Evolutionary conservation across 2,329 filamentous ascomycete genomes (phyloP), one percentile per base, ranked within the genome.

Genomic region (Fusarium devonianum): DNA sequence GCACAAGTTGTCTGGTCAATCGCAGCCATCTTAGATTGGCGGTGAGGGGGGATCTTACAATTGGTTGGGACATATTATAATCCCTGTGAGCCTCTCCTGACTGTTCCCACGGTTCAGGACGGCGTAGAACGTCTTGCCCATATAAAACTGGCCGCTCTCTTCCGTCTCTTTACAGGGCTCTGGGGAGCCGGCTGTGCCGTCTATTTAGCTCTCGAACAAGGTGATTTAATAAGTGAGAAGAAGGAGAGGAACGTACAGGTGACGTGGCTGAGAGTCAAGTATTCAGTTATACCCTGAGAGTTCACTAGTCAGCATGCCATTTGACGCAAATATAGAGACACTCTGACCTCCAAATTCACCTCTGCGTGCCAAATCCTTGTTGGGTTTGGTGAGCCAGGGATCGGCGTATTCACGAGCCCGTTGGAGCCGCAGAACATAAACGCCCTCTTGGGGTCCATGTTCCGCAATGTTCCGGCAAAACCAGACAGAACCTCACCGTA

Each of bases 21-120:
- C 25, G 12, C 25, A 28, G 12, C 11, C 13, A 28, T 6, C 25
- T 28, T 12, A 28, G 12, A 28, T 12, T 28, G 12, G 25, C 25
- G 6, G 25, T 10, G 25, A 28, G 12, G 13, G 9, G 25, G 7
- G 11, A 28, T 12, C 13, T 28, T 28, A 28, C 25, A 10, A 48
- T 17, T 26, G 17, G 12, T 43, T 23, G 25, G 38, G 45, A 10
- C 45, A 49, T n/a, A 49, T 10, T 25, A 49, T 49, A 8, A 49
- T 38, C 9, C 45, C 45, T 10, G 28, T 16, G 11, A 30, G 28
- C 7, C 17, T 11, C 5, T 16, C 21, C 13, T 9, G 11, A n/a
- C n/a, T n/a, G n/a, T 12, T n/a, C 18, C 7, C 7, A 17, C 12
- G 10, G 37, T 12, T n/a, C 35, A 33, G 5, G 17, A 14, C 28